These are phyloP conservation scores for Jackrogersella multiformis DNA, from an alignment of 495 filamentous ascomycete species.

Conservation along the genomic window DNA sequence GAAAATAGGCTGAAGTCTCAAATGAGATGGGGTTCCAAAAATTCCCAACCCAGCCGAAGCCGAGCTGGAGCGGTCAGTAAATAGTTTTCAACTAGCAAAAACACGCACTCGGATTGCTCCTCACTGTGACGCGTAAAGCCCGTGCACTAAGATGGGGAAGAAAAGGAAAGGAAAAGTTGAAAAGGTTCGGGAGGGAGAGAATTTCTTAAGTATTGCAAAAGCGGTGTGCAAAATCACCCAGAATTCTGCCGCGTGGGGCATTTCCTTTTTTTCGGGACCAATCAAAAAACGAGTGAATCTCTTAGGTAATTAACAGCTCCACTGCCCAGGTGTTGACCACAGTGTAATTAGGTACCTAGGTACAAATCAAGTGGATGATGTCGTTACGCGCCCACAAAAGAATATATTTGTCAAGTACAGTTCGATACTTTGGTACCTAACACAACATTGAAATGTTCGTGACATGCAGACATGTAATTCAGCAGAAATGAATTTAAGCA, in stretches of 20 bases:
- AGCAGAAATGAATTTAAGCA: too few species aligned
- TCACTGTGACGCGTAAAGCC: constrained; percentile 64
- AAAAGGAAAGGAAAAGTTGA: constrained; percentile 37
- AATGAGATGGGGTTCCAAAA: constrained; percentile 49
- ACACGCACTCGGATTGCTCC: constrained; percentile 64
- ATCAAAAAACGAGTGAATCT: neutral
- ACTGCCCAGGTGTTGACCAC: neutral
- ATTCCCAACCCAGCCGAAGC: constrained; percentile 55
- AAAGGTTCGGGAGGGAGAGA: constrained; percentile 28
- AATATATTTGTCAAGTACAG: too few species aligned
- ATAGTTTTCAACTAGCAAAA: constrained; percentile 69
- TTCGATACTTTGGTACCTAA: too few species aligned
- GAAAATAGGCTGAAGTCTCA: constrained; percentile 29
- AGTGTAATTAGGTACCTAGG: neutral
- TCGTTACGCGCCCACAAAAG: too few species aligned
- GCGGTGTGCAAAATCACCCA: constrained; percentile 38
- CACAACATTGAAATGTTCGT: too few species aligned
- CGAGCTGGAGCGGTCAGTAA: constrained; percentile 53
- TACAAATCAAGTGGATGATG: neutral
- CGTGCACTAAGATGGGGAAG: constrained; percentile 59
- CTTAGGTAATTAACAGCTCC: neutral
- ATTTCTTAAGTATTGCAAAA: constrained; percentile 38
- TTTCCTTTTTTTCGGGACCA: neutral
- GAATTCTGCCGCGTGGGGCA: constrained; percentile 31
- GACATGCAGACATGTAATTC: too few species aligned